A percentile compares a stretch with the other conserved stretches of the same genome.
Evolutionary conservation across 2,329 filamentous ascomycete genomes (phyloP).

Genomic region (Neofusicoccum sp.): DNA sequence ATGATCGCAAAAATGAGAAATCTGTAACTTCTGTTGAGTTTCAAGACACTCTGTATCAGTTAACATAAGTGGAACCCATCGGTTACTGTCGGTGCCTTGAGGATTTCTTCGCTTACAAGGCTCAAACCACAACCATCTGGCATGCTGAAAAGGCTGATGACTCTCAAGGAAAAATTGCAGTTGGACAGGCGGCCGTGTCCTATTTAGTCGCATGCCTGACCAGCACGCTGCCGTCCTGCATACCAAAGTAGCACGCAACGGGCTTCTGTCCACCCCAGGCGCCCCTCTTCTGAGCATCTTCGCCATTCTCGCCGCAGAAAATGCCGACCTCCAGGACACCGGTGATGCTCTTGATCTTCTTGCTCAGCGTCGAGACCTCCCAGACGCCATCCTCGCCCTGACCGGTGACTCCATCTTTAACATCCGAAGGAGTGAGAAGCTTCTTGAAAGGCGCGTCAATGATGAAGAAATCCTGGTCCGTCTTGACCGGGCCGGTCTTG

Average conservation of each 20-base stretch:
- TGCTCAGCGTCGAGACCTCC: conserved; percentile 74
- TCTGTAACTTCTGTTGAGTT: background rate
- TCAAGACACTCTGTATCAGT: background rate
- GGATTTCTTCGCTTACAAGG: background rate
- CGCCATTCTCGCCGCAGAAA: conserved; percentile 79
- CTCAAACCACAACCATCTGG: background rate
- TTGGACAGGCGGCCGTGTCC: background rate
- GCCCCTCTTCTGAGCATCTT: conserved; percentile 59
- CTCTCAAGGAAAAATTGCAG: background rate
- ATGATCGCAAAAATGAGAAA: background rate
- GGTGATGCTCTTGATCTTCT: conserved; percentile 73
- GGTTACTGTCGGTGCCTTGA: background rate
- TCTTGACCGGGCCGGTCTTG: conserved; percentile 81
- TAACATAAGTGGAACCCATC: background rate
- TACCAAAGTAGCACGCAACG: conserved; percentile 90
- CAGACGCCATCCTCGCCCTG: conserved; percentile 66
- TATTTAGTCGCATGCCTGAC: conserved; percentile 25
- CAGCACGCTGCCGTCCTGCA: conserved; percentile 59
- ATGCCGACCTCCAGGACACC: conserved; percentile 91
- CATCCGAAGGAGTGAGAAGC: conserved; percentile 63
- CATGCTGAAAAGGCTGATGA: background rate
- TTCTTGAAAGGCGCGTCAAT: conserved; percentile 85
- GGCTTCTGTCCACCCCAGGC: conserved; percentile 73
- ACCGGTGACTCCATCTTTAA: conserved; percentile 42
- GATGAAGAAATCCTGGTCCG: conserved; percentile 84